Evolutionary conservation across 805 yeast species (phyloP).

Genomic region (Zygoascus bituminiphila): DNA sequence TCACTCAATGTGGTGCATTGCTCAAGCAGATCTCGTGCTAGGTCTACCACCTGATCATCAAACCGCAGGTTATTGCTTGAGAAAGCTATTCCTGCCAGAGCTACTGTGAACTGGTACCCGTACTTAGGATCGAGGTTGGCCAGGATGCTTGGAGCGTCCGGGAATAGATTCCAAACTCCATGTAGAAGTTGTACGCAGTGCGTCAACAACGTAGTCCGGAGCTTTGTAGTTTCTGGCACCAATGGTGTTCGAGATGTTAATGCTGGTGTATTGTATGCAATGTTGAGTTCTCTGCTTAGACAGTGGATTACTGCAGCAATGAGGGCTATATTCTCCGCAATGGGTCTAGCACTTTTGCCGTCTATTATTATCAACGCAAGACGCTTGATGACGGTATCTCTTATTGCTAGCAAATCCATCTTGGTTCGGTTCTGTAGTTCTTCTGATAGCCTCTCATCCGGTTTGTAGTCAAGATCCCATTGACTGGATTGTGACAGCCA

Average conservation of each 20-base stretch:
- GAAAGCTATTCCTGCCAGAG: slow-evolving; percentile 23
- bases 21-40: slow-evolving; percentile 64
- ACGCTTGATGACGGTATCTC: not conserved
- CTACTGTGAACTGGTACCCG: slow-evolving; percentile 19
- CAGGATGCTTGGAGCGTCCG: slow-evolving; percentile 6
- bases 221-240: not conserved
- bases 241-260: not conserved
- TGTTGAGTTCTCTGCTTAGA: not conserved
- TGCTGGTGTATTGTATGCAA: not conserved
- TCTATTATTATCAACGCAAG: not conserved
- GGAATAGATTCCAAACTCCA: slow-evolving; percentile 11
- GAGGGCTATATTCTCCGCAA: not conserved
- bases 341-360: not conserved
- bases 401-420: not conserved
- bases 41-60: slow-evolving; percentile 53
- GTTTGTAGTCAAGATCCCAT: not conserved
- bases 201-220: not conserved
- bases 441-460: not conserved
- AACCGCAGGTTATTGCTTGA: slow-evolving; percentile 32
- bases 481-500: not conserved
- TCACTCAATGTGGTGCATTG: slow-evolving; percentile 66
- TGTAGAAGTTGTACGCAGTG: slow-evolving; percentile 12
- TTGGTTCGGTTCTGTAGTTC: not conserved
- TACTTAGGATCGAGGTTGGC: slow-evolving; percentile 9
- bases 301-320: not conserved